These are phyloP conservation scores for Singerocomus inundabilis DNA, from an alignment of 1,284 basidiomycete genomes.

Conservation along the genomic window DNA sequence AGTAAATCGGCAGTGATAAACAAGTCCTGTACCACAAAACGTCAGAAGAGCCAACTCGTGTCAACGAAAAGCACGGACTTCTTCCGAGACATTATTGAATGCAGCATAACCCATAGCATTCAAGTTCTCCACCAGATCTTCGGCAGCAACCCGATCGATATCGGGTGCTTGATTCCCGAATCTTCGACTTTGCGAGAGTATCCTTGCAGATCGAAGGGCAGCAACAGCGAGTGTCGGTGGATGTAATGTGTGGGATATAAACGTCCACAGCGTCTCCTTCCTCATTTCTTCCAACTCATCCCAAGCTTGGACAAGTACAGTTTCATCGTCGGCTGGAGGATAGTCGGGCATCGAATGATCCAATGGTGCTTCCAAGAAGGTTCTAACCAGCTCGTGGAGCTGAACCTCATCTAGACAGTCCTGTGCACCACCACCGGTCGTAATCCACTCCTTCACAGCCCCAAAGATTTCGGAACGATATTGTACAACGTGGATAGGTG, in stretches of 20 bases:
- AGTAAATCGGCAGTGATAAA: slow-evolving; percentile 72
- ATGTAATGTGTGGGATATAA: slow-evolving; percentile 59
- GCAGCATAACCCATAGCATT: slow-evolving; percentile 73
- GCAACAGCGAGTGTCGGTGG: slow-evolving; percentile 42
- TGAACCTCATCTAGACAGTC: slow-evolving; percentile 70
- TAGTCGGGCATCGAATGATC: slow-evolving; percentile 47
- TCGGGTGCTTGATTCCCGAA: slow-evolving; percentile 60
- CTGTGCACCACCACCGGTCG: slow-evolving; percentile 66
- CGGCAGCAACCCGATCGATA: slow-evolving; percentile 62
- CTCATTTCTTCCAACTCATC: slow-evolving; percentile 45
- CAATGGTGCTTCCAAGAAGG: slow-evolving; percentile 53
- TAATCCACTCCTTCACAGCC: slow-evolving; percentile 68
- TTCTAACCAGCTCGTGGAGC: slow-evolving; percentile 52
- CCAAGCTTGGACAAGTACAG: slow-evolving; percentile 47
- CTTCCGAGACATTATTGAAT: slow-evolving; percentile 70
- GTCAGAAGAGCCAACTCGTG: slow-evolving; percentile 3
- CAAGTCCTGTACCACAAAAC: slow-evolving; percentile 51
- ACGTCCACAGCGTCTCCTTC: slow-evolving; percentile 43
- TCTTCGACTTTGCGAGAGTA: slow-evolving; percentile 35
- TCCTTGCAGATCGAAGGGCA: slow-evolving; percentile 29
- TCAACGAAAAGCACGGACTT: slow-evolving; percentile 43
- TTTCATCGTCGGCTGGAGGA: slow-evolving; percentile 36
- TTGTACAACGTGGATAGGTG: slow-evolving; percentile 40
- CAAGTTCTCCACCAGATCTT: slow-evolving; percentile 68
- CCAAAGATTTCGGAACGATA: slow-evolving; percentile 61